Evolutionary conservation across 208 protist genomes (phyloP).

Genomic region (Vickermania ingenoplastis): DNA sequence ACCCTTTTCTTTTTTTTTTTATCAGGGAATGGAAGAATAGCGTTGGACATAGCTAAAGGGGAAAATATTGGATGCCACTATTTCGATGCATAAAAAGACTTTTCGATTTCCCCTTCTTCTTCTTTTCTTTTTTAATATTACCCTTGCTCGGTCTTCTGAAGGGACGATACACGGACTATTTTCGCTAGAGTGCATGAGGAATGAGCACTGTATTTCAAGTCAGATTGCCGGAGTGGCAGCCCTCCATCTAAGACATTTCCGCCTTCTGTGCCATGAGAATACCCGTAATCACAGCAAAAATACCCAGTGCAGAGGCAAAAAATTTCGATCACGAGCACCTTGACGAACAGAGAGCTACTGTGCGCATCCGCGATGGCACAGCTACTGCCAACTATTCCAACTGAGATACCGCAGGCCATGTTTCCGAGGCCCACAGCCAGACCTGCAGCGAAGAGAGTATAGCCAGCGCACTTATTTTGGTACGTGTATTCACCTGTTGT

Average conservation of each 20-base stretch:
- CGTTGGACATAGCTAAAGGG: too few species aligned
- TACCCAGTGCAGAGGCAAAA: constrained; percentile 95
- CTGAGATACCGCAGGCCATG: constrained; percentile 92
- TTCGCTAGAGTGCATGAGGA: neutral
- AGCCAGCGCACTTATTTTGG: constrained; percentile 49
- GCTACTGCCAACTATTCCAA: constrained; percentile 94
- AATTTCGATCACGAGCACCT: constrained; percentile 97
- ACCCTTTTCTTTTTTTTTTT: too few species aligned
- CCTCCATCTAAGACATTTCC: constrained; percentile 40
- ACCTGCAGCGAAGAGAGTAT: constrained; percentile 93
- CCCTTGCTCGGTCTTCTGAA: neutral
- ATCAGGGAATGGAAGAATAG: too few species aligned
- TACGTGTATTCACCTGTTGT: constrained; percentile 33
- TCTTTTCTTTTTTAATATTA: constrained; percentile 1
- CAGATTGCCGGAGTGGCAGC: neutral
- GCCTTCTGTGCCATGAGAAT: constrained; percentile 92
- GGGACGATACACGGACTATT: neutral
- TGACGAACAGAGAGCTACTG: constrained; percentile 92
- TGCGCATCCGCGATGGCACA: constrained; percentile 95
- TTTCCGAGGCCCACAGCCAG: constrained; percentile 93
- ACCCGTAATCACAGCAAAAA: constrained; percentile 97
- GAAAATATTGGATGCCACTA: too few species aligned
- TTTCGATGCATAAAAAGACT: too few species aligned
- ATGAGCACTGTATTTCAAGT: neutral
- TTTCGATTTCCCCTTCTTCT: too few species aligned